Conservation (phyloP, 2,329 filamentous ascomycete genomes). For the Ophiostoma pallidulum region DNA sequence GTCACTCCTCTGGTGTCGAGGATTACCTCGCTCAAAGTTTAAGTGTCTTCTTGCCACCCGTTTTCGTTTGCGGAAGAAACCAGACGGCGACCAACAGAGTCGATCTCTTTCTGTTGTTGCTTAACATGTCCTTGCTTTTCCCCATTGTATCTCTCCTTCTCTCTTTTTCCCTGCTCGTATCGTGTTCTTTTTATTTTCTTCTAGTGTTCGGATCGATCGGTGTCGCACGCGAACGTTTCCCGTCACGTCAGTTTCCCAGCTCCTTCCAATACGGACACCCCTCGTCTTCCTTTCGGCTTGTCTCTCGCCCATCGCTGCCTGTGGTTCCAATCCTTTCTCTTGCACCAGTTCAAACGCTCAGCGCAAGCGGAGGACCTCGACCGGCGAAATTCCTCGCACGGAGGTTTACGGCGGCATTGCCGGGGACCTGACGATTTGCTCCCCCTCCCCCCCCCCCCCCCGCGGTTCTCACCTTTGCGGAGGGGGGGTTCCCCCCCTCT, state of each 20-base stretch:
- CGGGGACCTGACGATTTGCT: background rate
- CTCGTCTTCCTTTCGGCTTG: background rate
- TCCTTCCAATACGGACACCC: background rate
- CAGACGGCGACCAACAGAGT: background rate
- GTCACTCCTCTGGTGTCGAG: background rate
- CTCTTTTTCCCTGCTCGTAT: conserved; percentile 2
- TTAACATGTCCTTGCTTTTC: background rate
- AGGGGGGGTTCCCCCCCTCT: too few relatives aligned
- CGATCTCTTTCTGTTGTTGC: background rate
- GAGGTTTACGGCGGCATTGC: too few relatives aligned
- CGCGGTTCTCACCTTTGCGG: background rate
- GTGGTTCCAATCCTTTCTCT: background rate
- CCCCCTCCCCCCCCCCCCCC: too few relatives aligned
- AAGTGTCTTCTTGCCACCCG: too few relatives aligned
- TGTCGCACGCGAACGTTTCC: background rate
- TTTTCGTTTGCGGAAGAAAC: too few relatives aligned
- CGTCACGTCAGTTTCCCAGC: conserved; percentile 1
- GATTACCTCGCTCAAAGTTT: too few relatives aligned
- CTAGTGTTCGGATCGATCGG: conserved; percentile 17
- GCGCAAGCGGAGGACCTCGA: too few relatives aligned
- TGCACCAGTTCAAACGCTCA: too few relatives aligned
- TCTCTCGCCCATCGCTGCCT: background rate
- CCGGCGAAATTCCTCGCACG: too few relatives aligned
- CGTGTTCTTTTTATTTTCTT: conserved; percentile 8
- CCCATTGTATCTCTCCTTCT: background rate